Conservation (phyloP, 2,329 filamentous ascomycete genomes). For the Aspergillus proliferans region DNA sequence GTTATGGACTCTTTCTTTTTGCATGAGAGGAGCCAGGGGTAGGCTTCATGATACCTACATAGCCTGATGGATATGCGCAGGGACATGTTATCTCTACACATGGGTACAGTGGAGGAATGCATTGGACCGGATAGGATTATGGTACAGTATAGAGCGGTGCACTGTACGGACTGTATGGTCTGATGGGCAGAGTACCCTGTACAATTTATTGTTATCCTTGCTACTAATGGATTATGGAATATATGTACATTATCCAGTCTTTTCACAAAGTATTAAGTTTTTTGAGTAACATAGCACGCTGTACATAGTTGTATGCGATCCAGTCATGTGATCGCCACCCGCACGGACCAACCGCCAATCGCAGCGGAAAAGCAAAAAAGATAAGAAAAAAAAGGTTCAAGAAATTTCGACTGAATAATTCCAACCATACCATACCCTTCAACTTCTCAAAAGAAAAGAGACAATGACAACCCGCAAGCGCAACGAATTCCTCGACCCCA, state of each 20-base stretch:
- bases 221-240: neutral
- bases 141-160: too few species aligned
- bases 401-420: neutral
- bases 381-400: neutral
- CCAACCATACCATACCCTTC: neutral
- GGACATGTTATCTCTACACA: neutral
- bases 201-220: too few species aligned
- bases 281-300: too few species aligned
- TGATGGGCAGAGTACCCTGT: too few species aligned
- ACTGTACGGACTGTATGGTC: too few species aligned
- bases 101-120: neutral
- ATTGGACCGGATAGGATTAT: neutral
- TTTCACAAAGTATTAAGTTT: neutral
- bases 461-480: slow-evolving; percentile 31
- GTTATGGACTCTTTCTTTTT: slow-evolving; percentile 14
- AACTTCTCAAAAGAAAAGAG: neutral
- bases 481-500: slow-evolving; percentile 36
- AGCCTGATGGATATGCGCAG: slow-evolving; percentile 3
- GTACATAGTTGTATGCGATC: neutral
- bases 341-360: slow-evolving; percentile 10
- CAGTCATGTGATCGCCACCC: neutral
- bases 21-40: slow-evolving; percentile 7
- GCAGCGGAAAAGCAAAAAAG: slow-evolving; percentile 10
- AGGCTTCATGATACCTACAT: slow-evolving; percentile 9
- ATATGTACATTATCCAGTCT: neutral